phyloP scores from a whole-genome alignment of 352 stramenopile species.

The Pythium plurisporium region DNA sequence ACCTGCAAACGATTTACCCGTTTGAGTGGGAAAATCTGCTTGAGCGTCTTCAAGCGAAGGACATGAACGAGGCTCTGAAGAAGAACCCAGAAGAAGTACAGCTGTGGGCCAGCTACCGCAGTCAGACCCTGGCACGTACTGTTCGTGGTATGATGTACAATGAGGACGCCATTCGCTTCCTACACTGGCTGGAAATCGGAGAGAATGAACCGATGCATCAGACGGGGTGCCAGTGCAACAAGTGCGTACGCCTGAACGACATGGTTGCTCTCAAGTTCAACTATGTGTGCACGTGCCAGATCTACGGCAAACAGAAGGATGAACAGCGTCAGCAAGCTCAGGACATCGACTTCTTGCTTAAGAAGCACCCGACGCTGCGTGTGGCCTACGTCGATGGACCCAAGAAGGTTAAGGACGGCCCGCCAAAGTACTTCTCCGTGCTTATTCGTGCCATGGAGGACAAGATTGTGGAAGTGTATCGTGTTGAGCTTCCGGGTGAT shows the following conservation, averaged over 20 bases:
- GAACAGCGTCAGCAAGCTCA: slow-evolving; percentile 73
- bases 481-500: slow-evolving; percentile 77
- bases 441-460: slow-evolving; percentile 68
- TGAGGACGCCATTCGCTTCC: slow-evolving; percentile 79
- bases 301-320: slow-evolving; percentile 85
- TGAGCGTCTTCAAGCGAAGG: slow-evolving; percentile 68
- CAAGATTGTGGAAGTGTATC: slow-evolving; percentile 79
- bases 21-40: slow-evolving; percentile 86
- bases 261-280: slow-evolving; percentile 89
- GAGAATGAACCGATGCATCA: slow-evolving; percentile 87
- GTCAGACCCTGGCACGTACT: slow-evolving; percentile 80
- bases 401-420: slow-evolving; percentile 85
- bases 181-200: slow-evolving; percentile 87
- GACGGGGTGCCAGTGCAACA: slow-evolving; percentile 74
- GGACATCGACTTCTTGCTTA: slow-evolving; percentile 62
- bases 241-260: slow-evolving; percentile 75
- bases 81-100: slow-evolving; percentile 78
- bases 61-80: slow-evolving; percentile 82
- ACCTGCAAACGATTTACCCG: slow-evolving; percentile 88
- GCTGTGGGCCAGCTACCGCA: slow-evolving; percentile 80
- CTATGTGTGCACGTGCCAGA: slow-evolving; percentile 86
- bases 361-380: slow-evolving; percentile 73
- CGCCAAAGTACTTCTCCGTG: slow-evolving; percentile 81
- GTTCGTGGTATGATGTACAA: slow-evolving; percentile 89
- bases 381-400: slow-evolving; percentile 82